Percentiles rank a stretch among this genome's conserved stretches.
Conservation (phyloP, 805 yeast species). For the Candida taoyuanica region DNA sequence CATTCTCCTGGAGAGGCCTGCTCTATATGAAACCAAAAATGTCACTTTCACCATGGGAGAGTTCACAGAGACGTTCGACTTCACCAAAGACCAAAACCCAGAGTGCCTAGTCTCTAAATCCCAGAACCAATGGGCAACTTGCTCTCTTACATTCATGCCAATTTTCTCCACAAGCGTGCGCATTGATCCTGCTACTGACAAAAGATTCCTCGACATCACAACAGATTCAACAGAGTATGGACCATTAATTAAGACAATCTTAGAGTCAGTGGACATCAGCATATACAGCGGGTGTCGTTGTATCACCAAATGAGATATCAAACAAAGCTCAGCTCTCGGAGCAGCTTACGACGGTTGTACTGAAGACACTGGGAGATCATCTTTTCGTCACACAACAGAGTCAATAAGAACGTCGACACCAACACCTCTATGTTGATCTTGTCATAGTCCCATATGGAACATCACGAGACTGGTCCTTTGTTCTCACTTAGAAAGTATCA, state of each 20-base stretch:
- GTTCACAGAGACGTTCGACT: constrained; percentile 20
- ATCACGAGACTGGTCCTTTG: no score
- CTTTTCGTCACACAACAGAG: constrained; percentile 6
- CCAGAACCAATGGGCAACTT: constrained; percentile 24
- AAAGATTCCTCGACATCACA: constrained; percentile 19
- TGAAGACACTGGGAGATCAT: neutral
- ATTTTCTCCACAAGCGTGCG: constrained; percentile 15
- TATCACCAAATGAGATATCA: constrained; percentile 9
- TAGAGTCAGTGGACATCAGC: constrained; percentile 11
- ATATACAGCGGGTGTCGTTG: constrained; percentile 24
- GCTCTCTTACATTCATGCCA: constrained; percentile 23
- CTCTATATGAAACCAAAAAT: neutral
- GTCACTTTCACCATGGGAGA: constrained; percentile 11
- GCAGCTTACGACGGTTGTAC: neutral
- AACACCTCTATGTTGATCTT: constrained; percentile 23
- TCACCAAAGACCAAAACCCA: constrained; percentile 8
- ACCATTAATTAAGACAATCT: constrained; percentile 15
- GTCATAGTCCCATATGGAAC: constrained; percentile 19
- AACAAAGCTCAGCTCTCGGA: neutral
- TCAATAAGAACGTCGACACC: constrained; percentile 20
- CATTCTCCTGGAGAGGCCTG: constrained; percentile 1
- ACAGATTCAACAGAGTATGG: constrained; percentile 23
- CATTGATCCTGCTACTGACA: constrained; percentile 21
- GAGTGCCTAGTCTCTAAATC: constrained; percentile 13
- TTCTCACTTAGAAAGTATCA: no score